These are phyloP conservation scores for Raphanus raphanistrum DNA, from an alignment of 345 rosid genomes.

Conservation along the genomic window DNA sequence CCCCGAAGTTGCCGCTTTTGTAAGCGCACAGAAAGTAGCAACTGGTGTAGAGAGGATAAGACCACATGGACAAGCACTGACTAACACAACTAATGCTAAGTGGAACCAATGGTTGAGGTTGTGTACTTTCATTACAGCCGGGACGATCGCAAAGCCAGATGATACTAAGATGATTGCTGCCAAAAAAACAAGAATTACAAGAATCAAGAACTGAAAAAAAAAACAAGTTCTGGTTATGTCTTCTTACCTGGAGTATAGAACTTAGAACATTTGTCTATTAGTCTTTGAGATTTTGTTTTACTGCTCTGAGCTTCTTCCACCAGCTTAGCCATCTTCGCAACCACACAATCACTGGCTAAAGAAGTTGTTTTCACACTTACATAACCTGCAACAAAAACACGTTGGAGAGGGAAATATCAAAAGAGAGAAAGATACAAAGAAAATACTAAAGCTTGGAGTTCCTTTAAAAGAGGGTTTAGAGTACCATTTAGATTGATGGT, in stretches of 20 bases:
- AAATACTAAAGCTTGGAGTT: background rate
- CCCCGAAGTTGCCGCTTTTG: constrained; percentile 79
- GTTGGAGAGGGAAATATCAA: background rate
- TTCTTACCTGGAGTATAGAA: constrained; percentile 77
- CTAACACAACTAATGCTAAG: constrained; percentile 78
- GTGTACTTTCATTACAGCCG: constrained; percentile 47
- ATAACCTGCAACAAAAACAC: constrained; percentile 51
- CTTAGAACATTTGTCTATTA: constrained; percentile 69
- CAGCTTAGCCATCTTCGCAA: constrained; percentile 89
- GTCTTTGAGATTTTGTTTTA: constrained; percentile 71
- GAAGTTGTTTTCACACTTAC: constrained; percentile 71
- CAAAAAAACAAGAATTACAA: constrained; percentile 5
- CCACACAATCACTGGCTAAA: constrained; percentile 78
- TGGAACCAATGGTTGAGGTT: constrained; percentile 61
- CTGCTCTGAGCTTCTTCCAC: constrained; percentile 95
- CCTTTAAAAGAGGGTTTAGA: constrained; percentile 19
- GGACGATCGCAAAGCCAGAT: constrained; percentile 56
- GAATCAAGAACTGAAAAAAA: background rate
- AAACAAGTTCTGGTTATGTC: constrained; percentile 8
- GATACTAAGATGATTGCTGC: constrained; percentile 65
- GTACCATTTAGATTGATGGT: constrained; percentile 74
- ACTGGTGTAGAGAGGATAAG: constrained; percentile 95
- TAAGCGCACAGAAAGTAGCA: constrained; percentile 88
- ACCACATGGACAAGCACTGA: constrained; percentile 93
- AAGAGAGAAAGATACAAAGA: constrained; percentile 4